A percentile compares a stretch with the other conserved stretches of the same genome.
phyloP scores from a whole-genome alignment of 805 yeast genomes.

The Saccharomycopsis lassenensis region DNA sequence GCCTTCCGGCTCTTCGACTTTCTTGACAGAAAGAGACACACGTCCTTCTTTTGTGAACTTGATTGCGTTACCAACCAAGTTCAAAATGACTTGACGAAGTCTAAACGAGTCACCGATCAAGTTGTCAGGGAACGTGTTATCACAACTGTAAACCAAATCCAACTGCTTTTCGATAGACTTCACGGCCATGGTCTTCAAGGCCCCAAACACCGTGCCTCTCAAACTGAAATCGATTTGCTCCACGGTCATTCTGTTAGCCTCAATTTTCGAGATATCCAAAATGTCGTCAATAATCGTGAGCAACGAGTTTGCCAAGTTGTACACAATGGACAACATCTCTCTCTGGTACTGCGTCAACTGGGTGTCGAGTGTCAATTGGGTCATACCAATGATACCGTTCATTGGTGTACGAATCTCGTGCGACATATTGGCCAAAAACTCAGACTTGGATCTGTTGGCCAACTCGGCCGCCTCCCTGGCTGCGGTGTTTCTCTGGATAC shows the following conservation, averaged over 20 bases:
- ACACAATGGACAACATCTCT: constrained; percentile 84
- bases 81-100: constrained; percentile 75
- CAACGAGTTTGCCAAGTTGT: constrained; percentile 75
- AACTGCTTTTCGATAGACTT: constrained; percentile 81
- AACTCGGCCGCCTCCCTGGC: constrained; percentile 92
- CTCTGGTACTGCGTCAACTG: constrained; percentile 86
- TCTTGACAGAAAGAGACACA: constrained; percentile 60
- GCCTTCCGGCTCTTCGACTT: constrained; percentile 26
- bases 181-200: constrained; percentile 78
- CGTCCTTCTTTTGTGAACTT: constrained; percentile 78
- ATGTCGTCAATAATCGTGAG: constrained; percentile 84
- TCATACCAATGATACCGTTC: constrained; percentile 91
- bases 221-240: constrained; percentile 81
- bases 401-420: constrained; percentile 86
- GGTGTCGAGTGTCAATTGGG: constrained; percentile 79
- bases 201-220: constrained; percentile 83
- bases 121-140: constrained; percentile 78
- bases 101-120: constrained; percentile 85
- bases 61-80: constrained; percentile 82
- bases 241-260: constrained; percentile 87
- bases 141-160: constrained; percentile 71
- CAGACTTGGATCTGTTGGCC: constrained; percentile 83
- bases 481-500: constrained; percentile 83
- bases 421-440: constrained; percentile 80
- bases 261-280: constrained; percentile 85